Conservation (phyloP, 139 green algal species). For the Choricystis sp. region DNA sequence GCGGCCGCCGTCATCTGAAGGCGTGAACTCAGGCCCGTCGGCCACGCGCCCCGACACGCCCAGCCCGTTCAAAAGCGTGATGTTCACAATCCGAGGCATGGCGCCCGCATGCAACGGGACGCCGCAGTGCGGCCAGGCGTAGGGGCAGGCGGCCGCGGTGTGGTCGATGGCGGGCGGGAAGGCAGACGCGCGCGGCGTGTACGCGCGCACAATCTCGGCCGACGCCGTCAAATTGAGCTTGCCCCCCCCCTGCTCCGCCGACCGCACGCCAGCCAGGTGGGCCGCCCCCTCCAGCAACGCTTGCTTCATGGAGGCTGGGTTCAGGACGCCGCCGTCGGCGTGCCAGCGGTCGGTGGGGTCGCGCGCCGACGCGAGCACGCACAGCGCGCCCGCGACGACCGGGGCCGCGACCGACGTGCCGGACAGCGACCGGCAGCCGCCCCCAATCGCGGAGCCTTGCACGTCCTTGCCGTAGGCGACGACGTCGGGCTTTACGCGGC, state of each 20-base stretch:
- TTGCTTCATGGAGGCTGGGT: constrained; percentile 98
- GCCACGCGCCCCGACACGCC: constrained; percentile 49
- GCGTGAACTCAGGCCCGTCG: constrained; percentile 30
- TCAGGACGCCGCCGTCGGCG: constrained; percentile 46
- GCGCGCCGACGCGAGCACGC: constrained; percentile 74
- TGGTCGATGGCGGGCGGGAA: constrained; percentile 67
- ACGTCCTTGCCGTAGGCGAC: constrained; percentile 92
- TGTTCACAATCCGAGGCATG: constrained; percentile 89
- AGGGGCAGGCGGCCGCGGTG: constrained; percentile 63
- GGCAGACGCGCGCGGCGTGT: constrained; percentile 70
- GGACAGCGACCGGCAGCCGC: constrained; percentile 63
- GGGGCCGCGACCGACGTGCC: constrained; percentile 89
- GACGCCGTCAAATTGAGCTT: constrained; percentile 50
- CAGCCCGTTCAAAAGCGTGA: constrained; percentile 92
- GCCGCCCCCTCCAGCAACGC: constrained; percentile 82
- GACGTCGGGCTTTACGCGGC: constrained; percentile 69
- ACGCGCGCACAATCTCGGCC: constrained; percentile 41
- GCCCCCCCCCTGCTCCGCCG: constrained; percentile 65
- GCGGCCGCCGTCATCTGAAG: constrained; percentile 34
- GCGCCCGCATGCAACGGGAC: constrained; percentile 59
- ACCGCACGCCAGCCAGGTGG: constrained; percentile 44
- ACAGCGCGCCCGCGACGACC: constrained; percentile 88
- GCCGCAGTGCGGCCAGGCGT: constrained; percentile 89
- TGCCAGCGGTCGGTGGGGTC: constrained; percentile 43
- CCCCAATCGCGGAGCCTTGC: constrained; percentile 66